Conservation (phyloP, 2,329 filamentous ascomycete species). For the Aspergillus piperis region DNA sequence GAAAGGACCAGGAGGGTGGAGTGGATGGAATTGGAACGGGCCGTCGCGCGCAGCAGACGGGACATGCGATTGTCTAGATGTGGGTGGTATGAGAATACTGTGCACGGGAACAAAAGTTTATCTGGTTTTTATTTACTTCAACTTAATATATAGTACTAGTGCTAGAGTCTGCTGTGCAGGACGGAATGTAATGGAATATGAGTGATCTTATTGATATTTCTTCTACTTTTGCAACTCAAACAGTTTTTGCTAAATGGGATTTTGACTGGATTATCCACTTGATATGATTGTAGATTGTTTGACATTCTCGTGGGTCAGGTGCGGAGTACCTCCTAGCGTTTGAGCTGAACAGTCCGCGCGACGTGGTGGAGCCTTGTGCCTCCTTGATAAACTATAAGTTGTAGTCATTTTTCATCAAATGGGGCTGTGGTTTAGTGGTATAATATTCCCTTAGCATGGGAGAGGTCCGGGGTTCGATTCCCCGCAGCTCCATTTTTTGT, state of each 20-base stretch:
- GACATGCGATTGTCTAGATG: conserved; percentile 6
- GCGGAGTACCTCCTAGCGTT: too few relatives aligned
- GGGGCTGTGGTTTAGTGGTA: conserved; percentile 20
- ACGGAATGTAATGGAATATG: background rate
- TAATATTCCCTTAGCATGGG: conserved; percentile 21
- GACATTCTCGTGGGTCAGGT: too few relatives aligned
- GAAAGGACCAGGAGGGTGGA: conserved; percentile 77
- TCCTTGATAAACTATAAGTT: background rate
- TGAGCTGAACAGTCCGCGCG: rapidly evolving
- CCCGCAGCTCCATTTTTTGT: conserved; percentile 15
- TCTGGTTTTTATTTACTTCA: background rate
- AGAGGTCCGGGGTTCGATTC: conserved; percentile 23
- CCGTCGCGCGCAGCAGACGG: conserved; percentile 9
- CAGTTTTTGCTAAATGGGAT: too few relatives aligned
- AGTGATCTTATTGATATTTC: background rate
- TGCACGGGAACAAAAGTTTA: conserved; percentile 1
- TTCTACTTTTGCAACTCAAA: too few relatives aligned
- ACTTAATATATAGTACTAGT: background rate
- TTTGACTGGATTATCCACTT: too few relatives aligned
- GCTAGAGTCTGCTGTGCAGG: background rate
- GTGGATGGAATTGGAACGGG: conserved; percentile 45
- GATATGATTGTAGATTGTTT: too few relatives aligned
- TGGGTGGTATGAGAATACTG: background rate
- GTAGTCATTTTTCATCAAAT: background rate
- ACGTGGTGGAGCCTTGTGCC: too few relatives aligned